Evolutionary conservation across 2,329 filamentous ascomycete species (phyloP).

Genomic region (Leptographium wingfieldii): DNA sequence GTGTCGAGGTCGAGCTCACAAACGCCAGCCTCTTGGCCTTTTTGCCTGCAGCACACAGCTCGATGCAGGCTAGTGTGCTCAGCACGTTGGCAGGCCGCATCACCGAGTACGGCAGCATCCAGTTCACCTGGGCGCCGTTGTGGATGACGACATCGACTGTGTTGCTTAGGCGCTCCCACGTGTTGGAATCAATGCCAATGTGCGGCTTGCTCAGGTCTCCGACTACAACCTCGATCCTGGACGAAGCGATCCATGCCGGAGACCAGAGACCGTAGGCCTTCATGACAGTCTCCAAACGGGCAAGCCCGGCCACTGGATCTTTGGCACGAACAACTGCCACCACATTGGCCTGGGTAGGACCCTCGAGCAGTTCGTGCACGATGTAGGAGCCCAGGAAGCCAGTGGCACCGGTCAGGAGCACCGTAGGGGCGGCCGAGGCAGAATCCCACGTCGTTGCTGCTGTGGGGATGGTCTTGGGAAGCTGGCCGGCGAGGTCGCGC

Average conservation of each 20-base stretch:
- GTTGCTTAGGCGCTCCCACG: slow-evolving; percentile 52
- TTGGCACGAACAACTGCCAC: slow-evolving; percentile 67
- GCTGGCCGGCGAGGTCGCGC: slow-evolving; percentile 30
- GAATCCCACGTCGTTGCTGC: slow-evolving; percentile 9
- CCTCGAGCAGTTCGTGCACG: slow-evolving; percentile 58
- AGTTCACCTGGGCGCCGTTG: slow-evolving; percentile 73
- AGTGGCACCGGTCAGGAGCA: slow-evolving; percentile 81
- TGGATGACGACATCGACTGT: slow-evolving; percentile 65
- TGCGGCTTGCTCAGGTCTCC: slow-evolving; percentile 63
- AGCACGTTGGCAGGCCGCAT: slow-evolving; percentile 65
- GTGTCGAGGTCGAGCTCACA: slow-evolving; percentile 67
- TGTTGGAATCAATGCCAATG: slow-evolving; percentile 55
- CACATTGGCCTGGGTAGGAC: slow-evolving; percentile 44
- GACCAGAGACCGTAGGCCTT: slow-evolving; percentile 72
- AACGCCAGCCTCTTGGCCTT: slow-evolving; percentile 73
- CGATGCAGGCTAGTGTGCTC: slow-evolving; percentile 64
- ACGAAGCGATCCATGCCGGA: slow-evolving; percentile 17
- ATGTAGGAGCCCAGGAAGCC: slow-evolving; percentile 81
- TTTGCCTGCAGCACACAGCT: slow-evolving; percentile 56
- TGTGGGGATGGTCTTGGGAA: slow-evolving; percentile 27
- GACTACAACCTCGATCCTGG: slow-evolving; percentile 51
- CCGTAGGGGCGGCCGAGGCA: slow-evolving; percentile 26
- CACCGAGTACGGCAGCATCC: slow-evolving; percentile 65
- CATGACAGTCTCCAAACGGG: slow-evolving; percentile 54
- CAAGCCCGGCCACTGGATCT: slow-evolving; percentile 43